Percentiles rank a stretch among this genome's conserved stretches.
Conservation (phyloP, 331 rosid species). For the Rhamnella rubrinervis region DNA sequence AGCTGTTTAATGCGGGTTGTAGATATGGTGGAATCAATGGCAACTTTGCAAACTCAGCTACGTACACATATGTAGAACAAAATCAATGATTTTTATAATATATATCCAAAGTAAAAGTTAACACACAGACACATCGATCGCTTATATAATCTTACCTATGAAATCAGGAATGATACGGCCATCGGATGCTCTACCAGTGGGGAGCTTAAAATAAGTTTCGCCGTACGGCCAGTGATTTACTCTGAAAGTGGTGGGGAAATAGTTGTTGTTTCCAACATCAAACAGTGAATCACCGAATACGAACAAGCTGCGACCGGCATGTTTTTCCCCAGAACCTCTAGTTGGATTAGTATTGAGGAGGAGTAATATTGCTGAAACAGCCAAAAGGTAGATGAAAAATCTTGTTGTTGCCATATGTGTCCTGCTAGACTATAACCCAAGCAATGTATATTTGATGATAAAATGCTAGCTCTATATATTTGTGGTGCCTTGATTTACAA, state of each 20-base stretch:
- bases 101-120: not conserved
- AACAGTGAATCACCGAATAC: not conserved
- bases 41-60: slow-evolving; percentile 26
- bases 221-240: slow-evolving; percentile 18
- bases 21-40: slow-evolving; percentile 22
- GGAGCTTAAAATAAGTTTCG: not conserved
- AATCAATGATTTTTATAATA: not conserved
- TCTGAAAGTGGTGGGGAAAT: not conserved
- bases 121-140: not conserved
- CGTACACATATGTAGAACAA: not conserved
- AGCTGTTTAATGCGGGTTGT: slow-evolving; percentile 5
- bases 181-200: slow-evolving; percentile 17
- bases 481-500: too few relatives aligned
- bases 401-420: too few relatives aligned
- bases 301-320: not conserved
- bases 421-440: too few relatives aligned
- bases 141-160: not conserved
- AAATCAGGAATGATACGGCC: slow-evolving; percentile 18
- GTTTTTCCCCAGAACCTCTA: too few relatives aligned
- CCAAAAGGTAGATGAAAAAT: too few relatives aligned
- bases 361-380: too few relatives aligned
- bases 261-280: not conserved
- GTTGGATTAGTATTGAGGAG: too few relatives aligned
- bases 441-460: too few relatives aligned
- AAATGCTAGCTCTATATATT: too few relatives aligned